phyloP scores from a whole-genome alignment of 257 asterid species.

The Plectranthus barbatus region DNA sequence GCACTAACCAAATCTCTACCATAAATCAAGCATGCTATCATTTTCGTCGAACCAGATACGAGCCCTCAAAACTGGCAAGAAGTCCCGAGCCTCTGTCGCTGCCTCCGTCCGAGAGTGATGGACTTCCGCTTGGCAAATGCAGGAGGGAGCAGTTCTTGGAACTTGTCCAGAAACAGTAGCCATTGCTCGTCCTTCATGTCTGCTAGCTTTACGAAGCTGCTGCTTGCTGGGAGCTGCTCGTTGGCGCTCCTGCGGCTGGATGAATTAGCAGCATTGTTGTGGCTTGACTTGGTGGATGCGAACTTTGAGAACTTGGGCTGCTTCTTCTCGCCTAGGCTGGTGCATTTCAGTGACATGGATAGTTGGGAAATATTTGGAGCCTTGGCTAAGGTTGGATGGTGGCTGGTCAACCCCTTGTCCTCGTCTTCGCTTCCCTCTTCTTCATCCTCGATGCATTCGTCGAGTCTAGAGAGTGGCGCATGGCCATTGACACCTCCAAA shows the following conservation, averaged over 20 bases:
- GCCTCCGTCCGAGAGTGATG: conserved; percentile 51
- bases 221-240: conserved; percentile 84
- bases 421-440: conserved; percentile 49
- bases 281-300: conserved; percentile 37
- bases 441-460: conserved; percentile 68
- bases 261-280: conserved; percentile 33
- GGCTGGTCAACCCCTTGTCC: conserved; percentile 20
- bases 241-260: conserved; percentile 85
- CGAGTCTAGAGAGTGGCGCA: conserved; percentile 53
- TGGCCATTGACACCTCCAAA: conserved; percentile 43
- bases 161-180: conserved; percentile 71
- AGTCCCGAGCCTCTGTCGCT: conserved; percentile 94
- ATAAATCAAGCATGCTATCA: conserved; percentile 21
- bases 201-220: conserved; percentile 72
- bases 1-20: conserved; percentile 19
- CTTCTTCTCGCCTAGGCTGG: conserved; percentile 54
- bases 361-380: conserved; percentile 32
- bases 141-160: conserved; percentile 66
- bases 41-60: conserved; percentile 25
- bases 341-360: conserved; percentile 46
- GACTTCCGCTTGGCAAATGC: conserved; percentile 66
- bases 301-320: conserved; percentile 43
- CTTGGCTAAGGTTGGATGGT: conserved; percentile 21
- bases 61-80: conserved; percentile 94
- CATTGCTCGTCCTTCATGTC: conserved; percentile 87